phyloP scores from a whole-genome alignment of 495 filamentous ascomycete species.

The Aspergillus heteromorphus region DNA sequence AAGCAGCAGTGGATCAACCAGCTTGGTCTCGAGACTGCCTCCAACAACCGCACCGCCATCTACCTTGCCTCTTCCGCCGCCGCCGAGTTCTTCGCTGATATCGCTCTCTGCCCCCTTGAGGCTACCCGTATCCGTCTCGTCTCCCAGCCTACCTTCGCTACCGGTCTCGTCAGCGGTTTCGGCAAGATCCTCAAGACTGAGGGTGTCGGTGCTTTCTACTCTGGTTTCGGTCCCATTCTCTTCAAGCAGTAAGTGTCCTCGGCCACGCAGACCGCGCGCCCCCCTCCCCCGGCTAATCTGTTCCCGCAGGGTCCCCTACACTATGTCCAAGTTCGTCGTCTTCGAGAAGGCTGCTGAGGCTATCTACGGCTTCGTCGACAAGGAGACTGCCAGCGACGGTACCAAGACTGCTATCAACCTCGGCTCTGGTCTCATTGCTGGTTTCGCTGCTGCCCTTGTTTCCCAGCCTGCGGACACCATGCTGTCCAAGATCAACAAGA shows the following conservation, averaged over 20 bases:
- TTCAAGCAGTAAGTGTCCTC: conserved; percentile 81
- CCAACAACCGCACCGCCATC: conserved; percentile 80
- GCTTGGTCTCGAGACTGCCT: conserved; percentile 72
- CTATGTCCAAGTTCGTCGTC: conserved; percentile 99
- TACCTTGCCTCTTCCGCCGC: conserved; percentile 80
- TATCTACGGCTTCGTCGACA: conserved; percentile 68
- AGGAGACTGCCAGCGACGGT: conserved; percentile 64
- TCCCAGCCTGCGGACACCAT: conserved; percentile 99
- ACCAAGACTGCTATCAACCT: conserved; percentile 88
- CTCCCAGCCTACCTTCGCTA: conserved; percentile 81
- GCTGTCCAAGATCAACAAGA: conserved; percentile 99
- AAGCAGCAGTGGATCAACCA: conserved; percentile 87
- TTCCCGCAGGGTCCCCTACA: conserved; percentile 81
- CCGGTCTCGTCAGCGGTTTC: conserved; percentile 75
- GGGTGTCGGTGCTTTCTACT: conserved; percentile 88
- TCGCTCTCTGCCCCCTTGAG: conserved; percentile 90
- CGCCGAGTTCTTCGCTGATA: conserved; percentile 92
- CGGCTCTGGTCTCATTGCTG: conserved; percentile 89
- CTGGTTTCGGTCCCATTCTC: conserved; percentile 86
- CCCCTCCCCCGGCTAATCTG: neutral
- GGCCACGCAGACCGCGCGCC: too few species aligned
- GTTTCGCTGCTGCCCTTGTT: conserved; percentile 94
- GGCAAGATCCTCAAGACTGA: conserved; percentile 79
- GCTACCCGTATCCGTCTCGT: conserved; percentile 94
- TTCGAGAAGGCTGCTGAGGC: conserved; percentile 93